Conservation (phyloP, 306 rosid genomes). For the Vicia villosa region DNA sequence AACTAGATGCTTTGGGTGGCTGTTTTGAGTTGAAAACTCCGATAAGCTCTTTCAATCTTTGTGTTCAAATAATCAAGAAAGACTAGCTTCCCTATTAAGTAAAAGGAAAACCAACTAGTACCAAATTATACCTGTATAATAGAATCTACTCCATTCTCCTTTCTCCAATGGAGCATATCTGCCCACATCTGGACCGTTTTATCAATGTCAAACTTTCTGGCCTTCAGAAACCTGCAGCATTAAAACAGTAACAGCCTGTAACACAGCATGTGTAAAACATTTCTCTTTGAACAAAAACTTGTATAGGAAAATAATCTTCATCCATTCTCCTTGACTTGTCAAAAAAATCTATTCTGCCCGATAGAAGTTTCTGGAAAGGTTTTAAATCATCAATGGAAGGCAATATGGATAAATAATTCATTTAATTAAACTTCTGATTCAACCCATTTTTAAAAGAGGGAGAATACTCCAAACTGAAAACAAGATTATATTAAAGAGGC, state of each 20-base stretch:
- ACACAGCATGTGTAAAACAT: slow-evolving; percentile 15
- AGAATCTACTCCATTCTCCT: slow-evolving; percentile 66
- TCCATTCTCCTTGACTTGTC: background rate
- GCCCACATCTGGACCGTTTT: slow-evolving; percentile 88
- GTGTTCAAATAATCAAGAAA: background rate
- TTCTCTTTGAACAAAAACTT: background rate
- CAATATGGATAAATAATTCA: slow-evolving; percentile 13
- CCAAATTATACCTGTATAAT: slow-evolving; percentile 65
- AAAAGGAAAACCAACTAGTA: slow-evolving; percentile 10
- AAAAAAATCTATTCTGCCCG: background rate
- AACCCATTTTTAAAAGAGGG: background rate
- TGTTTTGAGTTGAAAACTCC: slow-evolving; percentile 33
- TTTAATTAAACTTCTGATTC: slow-evolving; percentile 12
- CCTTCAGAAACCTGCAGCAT: slow-evolving; percentile 85
- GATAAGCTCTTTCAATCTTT: slow-evolving; percentile 22
- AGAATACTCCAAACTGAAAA: slow-evolving; percentile 19
- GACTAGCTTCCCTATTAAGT: slow-evolving; percentile 16
- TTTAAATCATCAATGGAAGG: slow-evolving; percentile 13
- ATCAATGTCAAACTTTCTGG: slow-evolving; percentile 87
- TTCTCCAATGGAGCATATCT: slow-evolving; percentile 95
- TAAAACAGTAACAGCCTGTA: slow-evolving; percentile 28
- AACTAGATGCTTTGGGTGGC: slow-evolving; percentile 32
- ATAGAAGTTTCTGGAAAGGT: background rate
- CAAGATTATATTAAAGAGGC: slow-evolving; percentile 25
- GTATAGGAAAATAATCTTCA: background rate